Percentiles rank a stretch among this genome's conserved stretches.
phyloP scores from a whole-genome alignment of 129 eudicot genomes.

The Flaveria ramosissima region DNA sequence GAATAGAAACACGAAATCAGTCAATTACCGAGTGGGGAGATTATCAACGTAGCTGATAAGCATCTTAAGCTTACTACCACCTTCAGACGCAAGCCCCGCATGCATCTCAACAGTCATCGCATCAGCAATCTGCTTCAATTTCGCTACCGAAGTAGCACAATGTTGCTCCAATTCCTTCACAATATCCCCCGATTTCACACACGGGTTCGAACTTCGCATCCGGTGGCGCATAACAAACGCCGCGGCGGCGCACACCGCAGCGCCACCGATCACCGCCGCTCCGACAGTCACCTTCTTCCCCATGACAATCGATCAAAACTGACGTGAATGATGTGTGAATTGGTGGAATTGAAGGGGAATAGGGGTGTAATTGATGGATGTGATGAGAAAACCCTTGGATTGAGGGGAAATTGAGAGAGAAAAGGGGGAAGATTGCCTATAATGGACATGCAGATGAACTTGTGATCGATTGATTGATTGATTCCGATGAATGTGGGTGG shows the following conservation, averaged over 20 bases:
- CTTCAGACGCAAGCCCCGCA: conserved; percentile 82
- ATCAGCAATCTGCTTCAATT: conserved; percentile 63
- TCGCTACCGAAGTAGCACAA: conserved; percentile 51
- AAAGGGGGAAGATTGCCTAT: too few species aligned
- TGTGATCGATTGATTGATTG: neutral
- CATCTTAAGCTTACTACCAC: conserved; percentile 79
- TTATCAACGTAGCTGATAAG: conserved; percentile 84
- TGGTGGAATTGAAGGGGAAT: neutral
- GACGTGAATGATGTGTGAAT: neutral
- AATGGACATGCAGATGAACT: too few species aligned
- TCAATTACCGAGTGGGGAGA: conserved; percentile 74
- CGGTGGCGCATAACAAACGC: conserved; percentile 55
- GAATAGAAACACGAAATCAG: neutral
- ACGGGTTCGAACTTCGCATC: conserved; percentile 41
- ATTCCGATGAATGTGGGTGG: conserved; percentile 12
- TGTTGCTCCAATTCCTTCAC: conserved; percentile 71
- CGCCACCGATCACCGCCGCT: conserved; percentile 64
- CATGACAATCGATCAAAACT: conserved; percentile 32
- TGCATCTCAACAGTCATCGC: conserved; percentile 91
- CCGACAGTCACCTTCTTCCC: conserved; percentile 52
- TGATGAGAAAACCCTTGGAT: conserved; percentile 24
- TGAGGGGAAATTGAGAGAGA: neutral
- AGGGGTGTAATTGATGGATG: conserved; percentile 13
- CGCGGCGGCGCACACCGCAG: conserved; percentile 68
- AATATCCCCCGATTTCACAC: conserved; percentile 53